Evolutionary conservation across 2,329 filamentous ascomycete genomes (phyloP).

Genomic region (Aaosphaeria pasadenensis): DNA sequence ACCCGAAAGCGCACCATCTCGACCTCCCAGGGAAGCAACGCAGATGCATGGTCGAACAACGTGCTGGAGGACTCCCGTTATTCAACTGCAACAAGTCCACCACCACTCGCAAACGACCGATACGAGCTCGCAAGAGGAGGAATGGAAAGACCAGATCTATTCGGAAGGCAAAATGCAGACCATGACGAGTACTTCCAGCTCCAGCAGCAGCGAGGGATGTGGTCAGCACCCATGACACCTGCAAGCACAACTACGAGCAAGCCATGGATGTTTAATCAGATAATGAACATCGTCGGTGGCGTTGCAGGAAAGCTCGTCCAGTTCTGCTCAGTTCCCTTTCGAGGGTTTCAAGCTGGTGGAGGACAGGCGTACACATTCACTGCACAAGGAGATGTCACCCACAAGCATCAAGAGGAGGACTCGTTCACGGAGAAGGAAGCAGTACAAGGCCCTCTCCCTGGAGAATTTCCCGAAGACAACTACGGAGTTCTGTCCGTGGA

Average conservation of each 20-base stretch:
- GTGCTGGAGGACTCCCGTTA: conserved; percentile 18
- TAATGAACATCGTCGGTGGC: conserved; percentile 62
- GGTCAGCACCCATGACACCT: conserved; percentile 30
- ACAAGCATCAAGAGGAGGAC: conserved; percentile 21
- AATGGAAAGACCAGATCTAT: conserved; percentile 45
- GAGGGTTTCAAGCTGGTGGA: conserved; percentile 82
- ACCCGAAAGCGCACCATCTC: conserved; percentile 26
- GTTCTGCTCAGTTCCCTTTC: conserved; percentile 74
- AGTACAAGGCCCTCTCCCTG: conserved; percentile 46
- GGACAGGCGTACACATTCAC: conserved; percentile 67
- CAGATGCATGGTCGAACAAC: conserved; percentile 17
- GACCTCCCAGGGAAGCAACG: conserved; percentile 9
- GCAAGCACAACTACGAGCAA: conserved; percentile 18
- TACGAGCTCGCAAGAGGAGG: conserved; percentile 49
- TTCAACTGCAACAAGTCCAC: conserved; percentile 34
- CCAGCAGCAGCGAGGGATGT: conserved; percentile 35
- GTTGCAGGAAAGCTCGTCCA: conserved; percentile 78
- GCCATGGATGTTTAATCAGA: conserved; percentile 31
- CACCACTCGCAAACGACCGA: conserved; percentile 49
- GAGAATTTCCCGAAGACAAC: conserved; percentile 52
- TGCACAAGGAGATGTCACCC: conserved; percentile 22
- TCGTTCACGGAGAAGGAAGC: conserved; percentile 9
- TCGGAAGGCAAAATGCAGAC: conserved; percentile 37
- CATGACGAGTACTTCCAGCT: conserved; percentile 41
- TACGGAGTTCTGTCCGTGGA: conserved; percentile 45